Base-by-base conservation (phyloP, 106 monocot species). In the Platanthera zijinensis region DNA sequence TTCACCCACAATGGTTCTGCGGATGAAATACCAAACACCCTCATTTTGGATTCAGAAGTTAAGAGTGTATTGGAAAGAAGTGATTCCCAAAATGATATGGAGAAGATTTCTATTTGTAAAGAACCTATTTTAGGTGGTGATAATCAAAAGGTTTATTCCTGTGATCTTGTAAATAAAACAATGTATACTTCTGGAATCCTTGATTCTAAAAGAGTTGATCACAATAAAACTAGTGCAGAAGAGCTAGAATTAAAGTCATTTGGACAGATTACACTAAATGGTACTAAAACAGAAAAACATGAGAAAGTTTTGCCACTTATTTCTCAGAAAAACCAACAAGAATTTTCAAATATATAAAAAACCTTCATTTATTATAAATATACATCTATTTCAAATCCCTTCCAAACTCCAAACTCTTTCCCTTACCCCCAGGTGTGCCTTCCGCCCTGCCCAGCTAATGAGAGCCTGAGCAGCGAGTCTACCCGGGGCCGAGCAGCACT, bases 261-360 rank as follows among this genome's bases (percentile, higher is more conserved):
- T 21, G 76, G 68, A 61, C 82, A 85, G 76, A 86, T 80, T 21
- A 45, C 19, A 50, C 82, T 14, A 61, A 53, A 11, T 75, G 86
- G 75, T 17, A 52, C 32, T 18, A 53, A 39, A 21, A 84, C 80
- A 50, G 74, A 78, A 50, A 77, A 48, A 57, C 73, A 57, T 57
- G 89, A 89, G 48, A 81, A 76, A 61, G 61, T 69, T 72, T 74
- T 72, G 68, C 59, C 89, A 50, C 52, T 69, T n/a, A 69, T 73
- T 48, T 79, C 76, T 30, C 85, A 80, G 79, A 92, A 92, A 73
- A 63, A 78, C 48, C 64, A 84, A 48, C 71, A 83, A 32, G 86
- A 88, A 76, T 32, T 57, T 21, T 52, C 47, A 19, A 45, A 32
- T 62, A n/a, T n/a, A n/a, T n/a, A n/a, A n/a, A n/a, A n/a, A n/a